A percentile compares a stretch with the other conserved stretches of the same genome.
Conservation (phyloP, 305 asterid species). For the Rubia peregrina region DNA sequence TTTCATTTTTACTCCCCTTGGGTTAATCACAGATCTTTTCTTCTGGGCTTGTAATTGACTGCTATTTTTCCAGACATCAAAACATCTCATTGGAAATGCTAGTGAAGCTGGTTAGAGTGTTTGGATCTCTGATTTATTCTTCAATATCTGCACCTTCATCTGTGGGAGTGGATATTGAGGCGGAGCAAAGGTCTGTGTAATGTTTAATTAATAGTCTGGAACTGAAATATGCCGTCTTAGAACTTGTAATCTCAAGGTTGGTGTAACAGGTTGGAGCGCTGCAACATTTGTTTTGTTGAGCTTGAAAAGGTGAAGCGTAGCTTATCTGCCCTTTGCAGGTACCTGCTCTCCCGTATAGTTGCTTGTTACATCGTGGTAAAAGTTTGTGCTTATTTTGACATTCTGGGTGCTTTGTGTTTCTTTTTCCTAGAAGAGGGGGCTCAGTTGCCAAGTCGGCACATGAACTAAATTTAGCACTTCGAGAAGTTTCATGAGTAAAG, state of each 20-base stretch:
- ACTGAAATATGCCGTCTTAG: slow-evolving; percentile 5
- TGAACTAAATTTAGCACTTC: slow-evolving; percentile 81
- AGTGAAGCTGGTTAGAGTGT: slow-evolving; percentile 79
- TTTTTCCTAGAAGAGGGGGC: slow-evolving; percentile 72
- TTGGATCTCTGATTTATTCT: slow-evolving; percentile 84
- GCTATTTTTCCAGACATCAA: slow-evolving; percentile 60
- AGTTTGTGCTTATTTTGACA: background rate
- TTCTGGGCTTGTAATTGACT: slow-evolving; percentile 22
- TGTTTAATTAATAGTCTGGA: slow-evolving; percentile 15
- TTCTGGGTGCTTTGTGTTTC: background rate
- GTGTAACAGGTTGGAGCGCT: slow-evolving; percentile 76
- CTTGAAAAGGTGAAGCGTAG: slow-evolving; percentile 76
- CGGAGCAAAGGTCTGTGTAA: slow-evolving; percentile 74
- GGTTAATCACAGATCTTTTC: background rate
- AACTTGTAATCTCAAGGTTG: slow-evolving; percentile 21
- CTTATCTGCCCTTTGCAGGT: slow-evolving; percentile 76
- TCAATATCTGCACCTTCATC: slow-evolving; percentile 74
- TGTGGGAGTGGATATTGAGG: slow-evolving; percentile 96
- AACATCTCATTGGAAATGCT: slow-evolving; percentile 77
- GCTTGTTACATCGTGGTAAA: slow-evolving; percentile 5
- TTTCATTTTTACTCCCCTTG: background rate
- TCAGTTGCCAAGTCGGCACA: slow-evolving; percentile 84
- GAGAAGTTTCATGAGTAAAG: slow-evolving; percentile 62
- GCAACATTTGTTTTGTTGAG: slow-evolving; percentile 80
- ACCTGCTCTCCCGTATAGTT: slow-evolving; percentile 16